phyloP scores from a whole-genome alignment of 257 asterid species.

The Nicotiana paniculata region DNA sequence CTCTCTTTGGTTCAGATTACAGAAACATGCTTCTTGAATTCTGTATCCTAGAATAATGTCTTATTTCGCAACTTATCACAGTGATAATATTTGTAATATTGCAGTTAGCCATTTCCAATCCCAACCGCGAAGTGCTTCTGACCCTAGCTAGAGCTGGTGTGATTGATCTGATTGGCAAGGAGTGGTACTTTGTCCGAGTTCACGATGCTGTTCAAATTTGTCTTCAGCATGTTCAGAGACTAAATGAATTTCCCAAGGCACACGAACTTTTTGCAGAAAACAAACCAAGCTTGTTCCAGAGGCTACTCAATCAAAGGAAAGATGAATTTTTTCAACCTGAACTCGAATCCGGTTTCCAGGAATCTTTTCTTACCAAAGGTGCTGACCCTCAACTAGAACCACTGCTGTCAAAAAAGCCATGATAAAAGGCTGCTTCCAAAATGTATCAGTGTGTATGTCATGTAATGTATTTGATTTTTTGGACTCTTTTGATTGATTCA shows the following conservation, averaged over 20 bases:
- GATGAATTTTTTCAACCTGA: slow-evolving; percentile 43
- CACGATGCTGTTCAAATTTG: slow-evolving; percentile 96
- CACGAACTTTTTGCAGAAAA: slow-evolving; percentile 32
- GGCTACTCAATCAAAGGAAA: slow-evolving; percentile 40
- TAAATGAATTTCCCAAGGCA: slow-evolving; percentile 33
- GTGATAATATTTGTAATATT: not conserved
- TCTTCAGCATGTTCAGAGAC: slow-evolving; percentile 58
- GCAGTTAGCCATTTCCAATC: slow-evolving; percentile 91
- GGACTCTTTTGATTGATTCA: not conserved
- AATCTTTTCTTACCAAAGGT: slow-evolving; percentile 15
- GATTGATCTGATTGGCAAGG: slow-evolving; percentile 75
- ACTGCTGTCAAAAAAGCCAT: slow-evolving; percentile 43
- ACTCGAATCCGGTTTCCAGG: slow-evolving; percentile 56
- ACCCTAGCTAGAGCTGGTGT: slow-evolving; percentile 65
- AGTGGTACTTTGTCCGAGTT: slow-evolving; percentile 88
- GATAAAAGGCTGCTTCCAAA: slow-evolving; percentile 18
- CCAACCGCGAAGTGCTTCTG: slow-evolving; percentile 67
- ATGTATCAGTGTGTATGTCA: not conserved
- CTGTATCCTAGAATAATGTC: not conserved
- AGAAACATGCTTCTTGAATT: not conserved
- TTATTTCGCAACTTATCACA: not conserved
- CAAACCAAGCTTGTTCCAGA: slow-evolving; percentile 38
- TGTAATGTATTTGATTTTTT: not conserved
- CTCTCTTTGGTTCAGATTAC: not conserved
- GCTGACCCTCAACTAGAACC: slow-evolving; percentile 54